Evolutionary conservation across 2,329 filamentous ascomycete species (phyloP), one percentile per base, ranked within the genome.

Genomic region (Raffaelea albimanens): DNA sequence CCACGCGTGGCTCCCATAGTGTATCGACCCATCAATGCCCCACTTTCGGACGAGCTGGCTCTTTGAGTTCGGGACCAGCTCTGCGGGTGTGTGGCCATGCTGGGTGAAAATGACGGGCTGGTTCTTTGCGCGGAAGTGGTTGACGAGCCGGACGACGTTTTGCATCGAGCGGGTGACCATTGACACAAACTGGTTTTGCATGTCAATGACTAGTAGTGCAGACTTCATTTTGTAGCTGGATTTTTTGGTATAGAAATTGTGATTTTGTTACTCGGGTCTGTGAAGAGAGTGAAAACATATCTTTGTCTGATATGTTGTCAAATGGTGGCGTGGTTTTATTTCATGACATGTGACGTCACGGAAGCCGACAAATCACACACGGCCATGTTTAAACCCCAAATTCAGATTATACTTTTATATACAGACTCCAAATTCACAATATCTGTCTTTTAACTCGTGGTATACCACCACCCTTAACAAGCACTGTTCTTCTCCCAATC

Each of bases 1-100:
- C 63, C 64, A 66, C 42, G 59, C 58, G 13, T 47, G 29, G 7
- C 54, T 59, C 22, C 57, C 59, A 11, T 39, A 55, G 33, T 56
- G 59, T 41, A 68, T 63, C 23, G 57, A 61, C 43, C 60, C 63
- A 5, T 45, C 47, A 7, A 55, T 49, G 8, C 64, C 62, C 66
- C 65, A 67, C 57, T 62, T 66, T 18, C 58, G 55, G 19, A 67
- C 65, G 2, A 68, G 56, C 47, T 67, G 65, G 54, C 64, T 68
- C 19, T 46, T 51, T 46, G 57, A 61, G 5, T 62, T 58, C 1
- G 56, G 52, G 10, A 50, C 55, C 33, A 66, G 59, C 48, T 67
- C 63, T 19, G 53, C 52, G 11, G 57, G 44, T 0, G 59, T 52
- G 55, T 68, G 65, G 40, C 64, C 65, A 50, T 68, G 65, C 51